These are phyloP conservation scores for Ligustrum vulgare DNA, from an alignment of 257 asterid genomes.

Conservation along the genomic window DNA sequence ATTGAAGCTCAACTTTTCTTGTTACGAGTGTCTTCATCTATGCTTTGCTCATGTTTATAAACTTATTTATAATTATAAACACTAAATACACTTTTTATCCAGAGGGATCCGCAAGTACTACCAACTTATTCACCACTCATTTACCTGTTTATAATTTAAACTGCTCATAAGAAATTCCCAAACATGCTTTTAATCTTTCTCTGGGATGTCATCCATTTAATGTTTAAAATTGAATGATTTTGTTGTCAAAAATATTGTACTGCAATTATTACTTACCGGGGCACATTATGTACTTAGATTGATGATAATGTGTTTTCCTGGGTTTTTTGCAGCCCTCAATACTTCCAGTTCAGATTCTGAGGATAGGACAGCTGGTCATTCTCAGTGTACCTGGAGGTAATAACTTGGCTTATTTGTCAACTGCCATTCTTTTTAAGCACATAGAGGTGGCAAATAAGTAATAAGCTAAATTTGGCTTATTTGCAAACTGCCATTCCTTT, in stretches of 20 bases:
- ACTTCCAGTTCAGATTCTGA: constrained; percentile 90
- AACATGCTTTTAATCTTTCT: background rate
- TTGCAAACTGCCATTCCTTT: background rate
- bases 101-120: no score
- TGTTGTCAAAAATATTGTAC: background rate
- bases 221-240: background rate
- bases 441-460: background rate
- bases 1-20: background rate
- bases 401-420: constrained; percentile 10
- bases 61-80: no score
- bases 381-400: constrained; percentile 95
- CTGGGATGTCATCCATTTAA: background rate
- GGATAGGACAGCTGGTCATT: constrained; percentile 90
- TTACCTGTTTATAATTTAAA: no score
- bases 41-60: no score
- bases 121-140: no score
- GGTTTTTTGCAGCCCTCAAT: constrained; percentile 69
- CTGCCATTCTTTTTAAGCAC: constrained; percentile 5
- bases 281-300: constrained; percentile 13
- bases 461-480: background rate
- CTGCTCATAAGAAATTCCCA: no score
- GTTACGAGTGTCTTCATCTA: no score
- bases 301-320: constrained; percentile 14
- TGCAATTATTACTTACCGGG: constrained; percentile 10
- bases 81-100: background rate